Percentiles rank a stretch among this genome's conserved stretches.
Conservation (phyloP, 495 filamentous ascomycete species). For the Hapsidospora chrysogenum region DNA sequence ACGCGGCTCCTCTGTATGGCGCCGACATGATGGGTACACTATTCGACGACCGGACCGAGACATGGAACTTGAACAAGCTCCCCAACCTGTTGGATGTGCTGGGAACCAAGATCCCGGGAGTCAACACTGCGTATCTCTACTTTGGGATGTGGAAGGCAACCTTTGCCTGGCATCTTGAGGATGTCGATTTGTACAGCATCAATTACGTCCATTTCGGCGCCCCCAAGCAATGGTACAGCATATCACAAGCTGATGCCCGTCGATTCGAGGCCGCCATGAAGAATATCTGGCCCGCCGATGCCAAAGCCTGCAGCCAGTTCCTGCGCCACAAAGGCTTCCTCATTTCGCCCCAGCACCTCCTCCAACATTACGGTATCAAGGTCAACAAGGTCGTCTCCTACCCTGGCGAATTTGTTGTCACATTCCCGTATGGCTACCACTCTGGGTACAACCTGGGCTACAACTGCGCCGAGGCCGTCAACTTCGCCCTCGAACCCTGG, state of each 20-base stretch:
- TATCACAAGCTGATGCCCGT: slow-evolving; percentile 88
- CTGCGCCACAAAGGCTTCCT: slow-evolving; percentile 95
- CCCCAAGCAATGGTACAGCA: slow-evolving; percentile 99
- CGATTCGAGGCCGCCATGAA: slow-evolving; percentile 93
- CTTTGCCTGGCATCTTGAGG: slow-evolving; percentile 97
- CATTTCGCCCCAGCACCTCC: slow-evolving; percentile 79
- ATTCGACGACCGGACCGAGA: slow-evolving; percentile 73
- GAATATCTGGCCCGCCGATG: slow-evolving; percentile 84
- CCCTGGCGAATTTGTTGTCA: slow-evolving; percentile 96
- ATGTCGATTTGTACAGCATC: slow-evolving; percentile 98
- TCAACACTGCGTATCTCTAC: slow-evolving; percentile 98
- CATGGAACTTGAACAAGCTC: slow-evolving; percentile 89
- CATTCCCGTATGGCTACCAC: slow-evolving; percentile 95
- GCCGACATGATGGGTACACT: slow-evolving; percentile 92
- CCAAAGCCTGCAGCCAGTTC: slow-evolving; percentile 95
- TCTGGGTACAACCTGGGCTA: slow-evolving; percentile 97
- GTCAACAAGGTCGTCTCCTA: slow-evolving; percentile 94
- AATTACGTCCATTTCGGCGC: slow-evolving; percentile 99
- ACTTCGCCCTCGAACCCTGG: slow-evolving; percentile 93
- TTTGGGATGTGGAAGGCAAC: slow-evolving; percentile 99
- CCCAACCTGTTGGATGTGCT: slow-evolving; percentile 87
- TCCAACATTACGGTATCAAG: slow-evolving; percentile 77
- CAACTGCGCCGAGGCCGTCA: slow-evolving; percentile 97
- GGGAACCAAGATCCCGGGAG: slow-evolving; percentile 86
- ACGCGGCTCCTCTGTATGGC: slow-evolving; percentile 85